phyloP scores from a whole-genome alignment of 441 rosid genomes.

The Adansonia rubrostipa region DNA sequence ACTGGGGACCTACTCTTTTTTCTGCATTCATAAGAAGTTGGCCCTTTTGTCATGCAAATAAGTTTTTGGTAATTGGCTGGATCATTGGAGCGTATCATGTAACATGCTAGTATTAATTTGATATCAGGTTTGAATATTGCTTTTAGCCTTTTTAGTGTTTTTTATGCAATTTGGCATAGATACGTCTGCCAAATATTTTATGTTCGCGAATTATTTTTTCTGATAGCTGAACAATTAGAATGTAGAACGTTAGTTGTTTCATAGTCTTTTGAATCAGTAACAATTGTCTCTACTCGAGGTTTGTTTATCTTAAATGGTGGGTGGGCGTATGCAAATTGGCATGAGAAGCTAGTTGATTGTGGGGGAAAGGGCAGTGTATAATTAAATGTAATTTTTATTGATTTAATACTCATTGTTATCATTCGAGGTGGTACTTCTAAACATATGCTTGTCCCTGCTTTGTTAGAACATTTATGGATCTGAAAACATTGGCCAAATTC shows the following conservation, averaged over 20 bases:
- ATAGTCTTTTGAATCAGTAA: no score
- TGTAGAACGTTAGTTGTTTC: background rate
- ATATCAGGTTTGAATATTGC: background rate
- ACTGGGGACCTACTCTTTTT: background rate
- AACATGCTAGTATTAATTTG: slow-evolving; percentile 1
- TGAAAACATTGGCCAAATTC: slow-evolving; percentile 4
- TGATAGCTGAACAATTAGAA: background rate
- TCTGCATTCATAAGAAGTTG: slow-evolving; percentile 7
- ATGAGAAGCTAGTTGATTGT: slow-evolving; percentile 3
- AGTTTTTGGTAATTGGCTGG: background rate
- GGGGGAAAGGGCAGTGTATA: background rate
- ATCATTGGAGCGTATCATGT: background rate
- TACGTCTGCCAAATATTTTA: background rate
- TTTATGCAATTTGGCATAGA: background rate
- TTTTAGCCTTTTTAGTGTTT: background rate
- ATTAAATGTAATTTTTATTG: background rate
- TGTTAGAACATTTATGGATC: slow-evolving; percentile 16
- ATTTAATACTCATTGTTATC: background rate
- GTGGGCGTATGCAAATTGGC: background rate
- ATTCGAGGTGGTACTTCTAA: background rate
- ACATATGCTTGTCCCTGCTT: background rate
- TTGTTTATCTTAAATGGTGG: no score
- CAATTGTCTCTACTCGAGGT: no score
- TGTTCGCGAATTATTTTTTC: background rate
- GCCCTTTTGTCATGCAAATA: slow-evolving; percentile 4